Conservation (phyloP, 2,329 filamentous ascomycete species). For the Ascochyta rabiei region DNA sequence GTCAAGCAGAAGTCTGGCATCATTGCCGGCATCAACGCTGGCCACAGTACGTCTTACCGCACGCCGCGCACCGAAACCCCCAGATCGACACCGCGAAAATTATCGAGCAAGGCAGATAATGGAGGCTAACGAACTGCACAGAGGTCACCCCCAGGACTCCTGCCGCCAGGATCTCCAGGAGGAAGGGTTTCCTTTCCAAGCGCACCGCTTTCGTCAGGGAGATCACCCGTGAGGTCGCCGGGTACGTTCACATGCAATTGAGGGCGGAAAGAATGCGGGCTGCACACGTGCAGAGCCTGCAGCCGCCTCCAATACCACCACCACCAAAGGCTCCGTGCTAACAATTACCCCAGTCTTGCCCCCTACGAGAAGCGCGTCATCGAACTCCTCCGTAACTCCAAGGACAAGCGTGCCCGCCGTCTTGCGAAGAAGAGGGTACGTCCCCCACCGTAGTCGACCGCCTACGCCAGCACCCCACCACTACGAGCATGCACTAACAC, state of each 20-base stretch:
- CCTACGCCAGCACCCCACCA: neutral
- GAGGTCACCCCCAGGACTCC: constrained; percentile 60
- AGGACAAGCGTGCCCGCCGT: constrained; percentile 99
- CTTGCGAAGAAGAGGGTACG: constrained; percentile 98
- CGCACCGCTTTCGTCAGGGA: constrained; percentile 96
- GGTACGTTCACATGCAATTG: constrained; percentile 63
- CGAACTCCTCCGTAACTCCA: constrained; percentile 97
- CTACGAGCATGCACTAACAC: constrained; percentile 35
- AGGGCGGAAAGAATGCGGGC: constrained; percentile 13
- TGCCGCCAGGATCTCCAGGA: constrained; percentile 63
- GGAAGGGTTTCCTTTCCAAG: constrained; percentile 97
- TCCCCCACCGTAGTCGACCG: constrained; percentile 32
- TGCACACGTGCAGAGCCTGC: constrained; percentile 50
- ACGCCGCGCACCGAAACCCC: constrained; percentile 22
- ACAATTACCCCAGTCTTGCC: constrained; percentile 28
- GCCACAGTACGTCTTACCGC: constrained; percentile 64
- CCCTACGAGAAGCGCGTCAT: constrained; percentile 93
- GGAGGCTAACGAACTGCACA: constrained; percentile 37
- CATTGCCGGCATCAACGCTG: constrained; percentile 67
- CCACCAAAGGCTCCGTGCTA: constrained; percentile 7
- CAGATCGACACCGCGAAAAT: constrained; percentile 14
- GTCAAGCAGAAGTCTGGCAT: constrained; percentile 61
- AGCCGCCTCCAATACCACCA: neutral
- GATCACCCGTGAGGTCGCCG: constrained; percentile 97
- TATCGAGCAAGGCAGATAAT: constrained; percentile 20